Conservation (phyloP, 164 flowering plant species). For the Magnolia kwangsiensis region DNA sequence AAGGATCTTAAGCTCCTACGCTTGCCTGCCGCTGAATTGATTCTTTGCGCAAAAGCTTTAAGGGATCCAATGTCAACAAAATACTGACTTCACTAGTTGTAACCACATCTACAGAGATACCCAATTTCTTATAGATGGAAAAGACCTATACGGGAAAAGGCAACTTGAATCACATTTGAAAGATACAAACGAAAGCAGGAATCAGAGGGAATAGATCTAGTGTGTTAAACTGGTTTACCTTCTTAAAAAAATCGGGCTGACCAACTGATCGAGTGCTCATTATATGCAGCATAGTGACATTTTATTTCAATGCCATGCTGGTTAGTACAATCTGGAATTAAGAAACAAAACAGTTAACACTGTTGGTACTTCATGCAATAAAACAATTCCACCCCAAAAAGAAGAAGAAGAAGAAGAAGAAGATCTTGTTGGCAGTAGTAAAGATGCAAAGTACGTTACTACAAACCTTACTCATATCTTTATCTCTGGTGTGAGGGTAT, state of each 20-base stretch:
- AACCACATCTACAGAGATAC: slow-evolving; percentile 93
- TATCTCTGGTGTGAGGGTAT: slow-evolving; percentile 69
- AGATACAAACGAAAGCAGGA: background rate
- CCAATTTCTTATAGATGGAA: slow-evolving; percentile 84
- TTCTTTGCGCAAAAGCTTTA: slow-evolving; percentile 95
- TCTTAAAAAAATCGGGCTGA: slow-evolving; percentile 89
- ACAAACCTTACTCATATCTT: slow-evolving; percentile 86
- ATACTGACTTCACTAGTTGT: slow-evolving; percentile 99
- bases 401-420: too few relatives aligned
- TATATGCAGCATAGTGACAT: slow-evolving; percentile 96
- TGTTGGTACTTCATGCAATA: background rate
- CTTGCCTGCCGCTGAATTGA: slow-evolving; percentile 93
- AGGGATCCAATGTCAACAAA: slow-evolving; percentile 89
- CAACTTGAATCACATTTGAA: background rate
- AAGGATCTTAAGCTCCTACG: slow-evolving; percentile 25
- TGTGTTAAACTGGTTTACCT: slow-evolving; percentile 34
- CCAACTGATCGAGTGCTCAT: slow-evolving; percentile 97
- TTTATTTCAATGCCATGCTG: slow-evolving; percentile 87
- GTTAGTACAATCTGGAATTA: slow-evolving; percentile 73
- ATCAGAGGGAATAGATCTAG: background rate
- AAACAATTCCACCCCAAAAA: too few relatives aligned
- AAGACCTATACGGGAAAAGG: slow-evolving; percentile 54
- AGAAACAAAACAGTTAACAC: background rate
- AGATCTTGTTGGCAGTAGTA: too few relatives aligned
- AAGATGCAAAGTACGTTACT: background rate